Evolutionary conservation across 768 basidiomycete species (phyloP).

Genomic region (Tricholoma sp.): DNA sequence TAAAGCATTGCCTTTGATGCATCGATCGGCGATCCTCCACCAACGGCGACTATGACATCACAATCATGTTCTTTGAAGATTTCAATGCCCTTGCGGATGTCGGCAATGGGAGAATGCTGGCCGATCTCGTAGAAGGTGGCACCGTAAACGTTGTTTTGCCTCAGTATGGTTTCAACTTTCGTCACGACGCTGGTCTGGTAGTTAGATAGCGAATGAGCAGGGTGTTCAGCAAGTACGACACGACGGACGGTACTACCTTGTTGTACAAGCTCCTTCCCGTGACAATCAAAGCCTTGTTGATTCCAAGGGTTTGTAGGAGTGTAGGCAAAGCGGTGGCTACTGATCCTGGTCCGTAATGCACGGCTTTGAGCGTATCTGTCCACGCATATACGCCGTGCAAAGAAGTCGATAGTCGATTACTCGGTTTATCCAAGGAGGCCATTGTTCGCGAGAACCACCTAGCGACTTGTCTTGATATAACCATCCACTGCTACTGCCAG

Average conservation of each 20-base stretch:
- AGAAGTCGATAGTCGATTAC: conserved; percentile 3
- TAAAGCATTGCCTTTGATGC: conserved; percentile 71
- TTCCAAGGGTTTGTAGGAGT: conserved; percentile 48
- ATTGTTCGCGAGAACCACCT: neutral
- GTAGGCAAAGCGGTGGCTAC: conserved; percentile 58
- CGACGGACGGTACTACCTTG: conserved; percentile 38
- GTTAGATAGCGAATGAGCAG: neutral
- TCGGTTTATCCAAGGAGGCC: neutral
- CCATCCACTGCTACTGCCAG: too few species aligned
- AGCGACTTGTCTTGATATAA: too few species aligned
- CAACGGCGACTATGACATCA: conserved; percentile 68
- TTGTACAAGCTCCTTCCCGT: conserved; percentile 65
- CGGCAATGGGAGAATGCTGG: conserved; percentile 65
- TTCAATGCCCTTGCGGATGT: conserved; percentile 52
- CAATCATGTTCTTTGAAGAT: conserved; percentile 51
- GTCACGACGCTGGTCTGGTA: conserved; percentile 56
- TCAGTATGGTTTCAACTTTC: conserved; percentile 51
- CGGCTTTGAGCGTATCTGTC: conserved; percentile 60
- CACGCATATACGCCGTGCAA: conserved; percentile 59
- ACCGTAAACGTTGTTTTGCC: conserved; percentile 52
- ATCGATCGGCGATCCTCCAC: conserved; percentile 80
- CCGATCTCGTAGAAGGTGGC: conserved; percentile 72
- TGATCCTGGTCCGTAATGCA: conserved; percentile 72
- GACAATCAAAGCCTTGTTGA: conserved; percentile 62
- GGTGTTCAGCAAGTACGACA: neutral